Evolutionary conservation across 1,284 basidiomycete genomes (phyloP), one percentile per base, ranked within the genome.

Genomic region (Entoloma clypeatum): DNA sequence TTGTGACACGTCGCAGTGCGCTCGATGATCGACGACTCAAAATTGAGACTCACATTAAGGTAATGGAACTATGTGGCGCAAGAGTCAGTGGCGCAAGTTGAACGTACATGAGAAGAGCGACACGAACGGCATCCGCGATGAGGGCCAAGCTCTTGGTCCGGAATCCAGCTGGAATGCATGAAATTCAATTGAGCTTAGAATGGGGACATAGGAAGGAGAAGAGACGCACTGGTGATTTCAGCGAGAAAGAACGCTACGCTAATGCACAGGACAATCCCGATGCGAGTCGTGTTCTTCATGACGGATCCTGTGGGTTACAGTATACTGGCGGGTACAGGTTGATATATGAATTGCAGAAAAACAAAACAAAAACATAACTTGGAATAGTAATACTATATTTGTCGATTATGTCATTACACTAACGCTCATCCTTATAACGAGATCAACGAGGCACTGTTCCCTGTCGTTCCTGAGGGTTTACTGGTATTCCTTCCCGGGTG

Each of bases 401-500:
- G n/a, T n/a, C n/a, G n/a, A n/a, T n/a, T n/a, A n/a, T n/a, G n/a
- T n/a, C n/a, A n/a, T n/a, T n/a, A n/a, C n/a, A n/a, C n/a, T n/a
- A n/a, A n/a, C n/a, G n/a, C n/a, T n/a, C n/a, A n/a, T n/a, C n/a
- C n/a, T n/a, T n/a, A n/a, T n/a, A n/a, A n/a, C n/a, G n/a, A n/a
- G n/a, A n/a, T n/a, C n/a, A n/a, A n/a, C n/a, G n/a, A n/a, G n/a
- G n/a, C n/a, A n/a, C n/a, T n/a, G n/a, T n/a, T n/a, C n/a, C n/a
- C n/a, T n/a, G n/a, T n/a, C n/a, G 17, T 22, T 17, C 22, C 35
- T 21, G 40, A 21, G 6, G 49, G 25, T 28, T 41, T 34, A 3
- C 58, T 58, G 32, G 71, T 53, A 31, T 62, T 65, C 39, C 62
- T 74, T 43, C 78, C 86, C 32, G 86, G 73, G 50, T 83, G 82